Evolutionary conservation across 805 yeast genomes (phyloP), one percentile per base, ranked within the genome.

Genomic region (Komagataella pseudopastoris): DNA sequence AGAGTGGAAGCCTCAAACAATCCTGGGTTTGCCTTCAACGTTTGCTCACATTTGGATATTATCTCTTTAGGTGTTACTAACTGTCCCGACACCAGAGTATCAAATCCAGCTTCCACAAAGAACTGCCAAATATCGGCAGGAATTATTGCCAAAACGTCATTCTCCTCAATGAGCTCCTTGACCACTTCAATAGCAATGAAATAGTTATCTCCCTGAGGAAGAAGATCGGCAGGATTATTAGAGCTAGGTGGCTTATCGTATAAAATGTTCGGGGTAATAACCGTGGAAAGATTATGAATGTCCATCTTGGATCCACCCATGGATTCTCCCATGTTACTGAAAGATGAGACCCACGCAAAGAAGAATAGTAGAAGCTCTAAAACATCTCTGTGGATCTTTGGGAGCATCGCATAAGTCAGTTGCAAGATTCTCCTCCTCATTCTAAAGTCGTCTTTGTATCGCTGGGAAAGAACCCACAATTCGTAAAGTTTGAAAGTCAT

Each of bases 281-380:
- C 99, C 0, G 98, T 93, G 1, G 99, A 96, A 56, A 93, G 73
- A 64, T 93, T 93, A 63, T 89, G 96, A 39, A 86, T 79, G 63
- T 91, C 97, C 99, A 93, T 93, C 69, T 91, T 93, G 3, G 97
- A 88, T 0, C 77, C 77, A 0, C 93, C 93, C 20, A 81, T 78
- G 57, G 86, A 90, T 59, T 88, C 95, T 60, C 89, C 97, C 55
- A 90, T 80, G 58, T 88, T 90, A 1, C 97, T 86, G 68, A 93
- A 93, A 2, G 98, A 87, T 0, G 98, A 88, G 2, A 90, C 91
- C 98, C 98, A 93, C 65, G 83, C 83, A 62, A 93, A 78, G 64
- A 93, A 93, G 53, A 83, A 81, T 36, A 90, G 71, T 46, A 93
- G 68, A 2, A 90, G 96, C 63, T 93, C 98, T 44, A 90, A 72